Percentiles rank a stretch among this genome's conserved stretches.
These are phyloP conservation scores for Phyllostachys edulis DNA, from an alignment of 176 grass and related monocot genomes.

Conservation along the genomic window DNA sequence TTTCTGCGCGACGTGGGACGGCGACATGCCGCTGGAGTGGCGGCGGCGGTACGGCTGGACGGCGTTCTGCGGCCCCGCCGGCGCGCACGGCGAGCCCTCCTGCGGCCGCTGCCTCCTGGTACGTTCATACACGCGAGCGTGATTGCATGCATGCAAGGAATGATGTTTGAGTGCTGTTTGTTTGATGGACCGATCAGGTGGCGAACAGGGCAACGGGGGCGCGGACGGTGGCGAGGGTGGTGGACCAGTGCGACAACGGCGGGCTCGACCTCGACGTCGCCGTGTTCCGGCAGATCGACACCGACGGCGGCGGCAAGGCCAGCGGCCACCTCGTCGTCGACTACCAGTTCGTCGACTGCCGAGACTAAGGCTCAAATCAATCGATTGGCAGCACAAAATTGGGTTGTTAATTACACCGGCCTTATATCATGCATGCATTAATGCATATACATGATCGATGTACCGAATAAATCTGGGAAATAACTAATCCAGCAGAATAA, in stretches of 20 bases:
- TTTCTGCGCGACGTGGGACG: constrained; percentile 74
- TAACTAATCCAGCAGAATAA: background rate
- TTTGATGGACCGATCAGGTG: constrained; percentile 4
- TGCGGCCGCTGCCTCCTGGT: constrained; percentile 70
- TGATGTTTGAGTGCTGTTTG: too few species aligned
- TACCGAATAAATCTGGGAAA: background rate
- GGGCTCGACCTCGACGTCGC: constrained; percentile 55
- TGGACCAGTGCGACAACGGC: constrained; percentile 54
- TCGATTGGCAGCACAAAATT: too few species aligned
- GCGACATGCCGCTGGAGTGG: constrained; percentile 55
- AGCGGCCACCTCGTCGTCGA: constrained; percentile 42
- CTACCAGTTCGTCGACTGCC: constrained; percentile 45
- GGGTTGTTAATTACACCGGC: too few species aligned
- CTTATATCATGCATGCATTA: background rate
- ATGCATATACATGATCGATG: background rate
- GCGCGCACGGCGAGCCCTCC: constrained; percentile 38
- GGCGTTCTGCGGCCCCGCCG: constrained; percentile 64
- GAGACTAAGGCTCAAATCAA: background rate
- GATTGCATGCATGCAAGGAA: too few species aligned
- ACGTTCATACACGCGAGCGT: background rate
- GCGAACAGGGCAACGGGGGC: constrained; percentile 43
- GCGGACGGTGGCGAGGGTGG: constrained; percentile 41
- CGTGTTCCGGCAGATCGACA: constrained; percentile 54
- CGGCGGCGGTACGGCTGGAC: constrained; percentile 59
- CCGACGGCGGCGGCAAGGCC: constrained; percentile 30